These are phyloP conservation scores for Dendrobium nobile DNA, from an alignment of 106 monocot genomes.

Conservation along the genomic window DNA sequence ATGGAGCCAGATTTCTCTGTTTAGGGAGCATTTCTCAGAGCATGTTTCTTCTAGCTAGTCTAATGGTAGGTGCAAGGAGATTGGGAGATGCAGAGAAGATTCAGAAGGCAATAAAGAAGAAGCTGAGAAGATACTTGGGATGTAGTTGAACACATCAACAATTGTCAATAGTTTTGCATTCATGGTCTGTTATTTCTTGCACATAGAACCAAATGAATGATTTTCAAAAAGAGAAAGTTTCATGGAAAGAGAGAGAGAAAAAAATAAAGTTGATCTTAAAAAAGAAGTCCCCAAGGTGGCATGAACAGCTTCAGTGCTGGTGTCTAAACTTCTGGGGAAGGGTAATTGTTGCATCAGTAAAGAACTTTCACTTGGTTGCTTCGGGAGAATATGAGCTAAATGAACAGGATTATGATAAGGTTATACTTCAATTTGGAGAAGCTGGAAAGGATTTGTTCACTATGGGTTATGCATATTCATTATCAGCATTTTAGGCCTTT, in stretches of 20 bases:
- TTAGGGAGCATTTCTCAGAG: conserved; percentile 57
- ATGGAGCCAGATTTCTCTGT: conserved; percentile 51
- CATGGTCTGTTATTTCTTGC: no score
- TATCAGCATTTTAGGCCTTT: conserved; percentile 93
- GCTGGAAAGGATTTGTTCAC: conserved; percentile 88
- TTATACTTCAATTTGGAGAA: conserved; percentile 85
- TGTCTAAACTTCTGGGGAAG: conserved; percentile 81
- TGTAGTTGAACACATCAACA: conserved; percentile 27
- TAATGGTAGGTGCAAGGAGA: conserved; percentile 22
- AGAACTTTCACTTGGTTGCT: conserved; percentile 85
- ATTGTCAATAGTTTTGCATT: no score
- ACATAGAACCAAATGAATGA: no score
- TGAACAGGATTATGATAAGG: conserved; percentile 46
- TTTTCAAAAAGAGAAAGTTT: no score
- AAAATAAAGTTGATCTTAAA: conserved; percentile 38
- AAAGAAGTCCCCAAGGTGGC: conserved; percentile 88
- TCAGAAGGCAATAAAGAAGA: conserved; percentile 21
- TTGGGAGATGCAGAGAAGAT: conserved; percentile 26
- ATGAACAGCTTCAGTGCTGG: conserved; percentile 88
- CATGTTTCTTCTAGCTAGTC: conserved; percentile 12
- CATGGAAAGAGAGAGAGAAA: conserved; percentile 1
- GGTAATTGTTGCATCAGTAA: conserved; percentile 86
- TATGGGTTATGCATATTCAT: conserved; percentile 75
- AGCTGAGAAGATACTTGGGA: conserved; percentile 17
- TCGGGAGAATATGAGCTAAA: conserved; percentile 24